Evolutionary conservation across 768 basidiomycete genomes (phyloP).

Genomic region (Sistotremastrum suecicum): DNA sequence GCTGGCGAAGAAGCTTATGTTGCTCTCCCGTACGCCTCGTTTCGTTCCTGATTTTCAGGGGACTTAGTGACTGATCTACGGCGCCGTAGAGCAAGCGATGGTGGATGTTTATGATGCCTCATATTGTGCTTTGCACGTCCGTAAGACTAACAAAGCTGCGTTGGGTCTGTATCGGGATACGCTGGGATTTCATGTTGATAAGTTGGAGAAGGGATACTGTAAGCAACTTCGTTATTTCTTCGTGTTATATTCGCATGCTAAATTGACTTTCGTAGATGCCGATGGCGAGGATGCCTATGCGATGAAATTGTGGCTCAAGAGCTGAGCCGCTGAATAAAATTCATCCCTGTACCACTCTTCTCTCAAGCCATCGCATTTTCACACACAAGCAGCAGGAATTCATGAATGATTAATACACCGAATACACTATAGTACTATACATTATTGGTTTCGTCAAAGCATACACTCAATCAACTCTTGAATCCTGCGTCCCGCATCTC

Average conservation of each 20-base stretch:
- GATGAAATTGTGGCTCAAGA: conserved; percentile 58
- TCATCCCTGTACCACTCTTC: too few species aligned
- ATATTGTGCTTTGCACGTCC: conserved; percentile 81
- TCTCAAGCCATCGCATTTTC: too few species aligned
- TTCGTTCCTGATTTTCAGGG: background rate
- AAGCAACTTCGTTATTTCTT: conserved; percentile 18
- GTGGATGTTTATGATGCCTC: conserved; percentile 68
- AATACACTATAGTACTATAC: too few species aligned
- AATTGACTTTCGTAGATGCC: conserved; percentile 43
- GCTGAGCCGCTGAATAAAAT: too few species aligned
- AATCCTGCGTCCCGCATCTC: too few species aligned
- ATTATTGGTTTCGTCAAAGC: too few species aligned
- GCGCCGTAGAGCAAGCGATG: conserved; percentile 75
- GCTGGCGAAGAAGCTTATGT: conserved; percentile 87
- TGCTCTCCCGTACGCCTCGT: conserved; percentile 64
- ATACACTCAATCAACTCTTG: too few species aligned
- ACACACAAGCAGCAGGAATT: too few species aligned
- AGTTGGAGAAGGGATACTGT: conserved; percentile 88
- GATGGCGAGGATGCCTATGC: conserved; percentile 93
- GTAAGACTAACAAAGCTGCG: conserved; percentile 90
- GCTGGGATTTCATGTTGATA: conserved; percentile 76
- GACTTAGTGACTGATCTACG: background rate
- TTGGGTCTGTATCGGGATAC: conserved; percentile 80
- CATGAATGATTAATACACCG: too few species aligned
- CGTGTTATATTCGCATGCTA: background rate